A percentile compares a stretch with the other conserved stretches of the same genome.
Evolutionary conservation across 495 filamentous ascomycete genomes (phyloP).

Genomic region (Polyplosphaeria fusca): DNA sequence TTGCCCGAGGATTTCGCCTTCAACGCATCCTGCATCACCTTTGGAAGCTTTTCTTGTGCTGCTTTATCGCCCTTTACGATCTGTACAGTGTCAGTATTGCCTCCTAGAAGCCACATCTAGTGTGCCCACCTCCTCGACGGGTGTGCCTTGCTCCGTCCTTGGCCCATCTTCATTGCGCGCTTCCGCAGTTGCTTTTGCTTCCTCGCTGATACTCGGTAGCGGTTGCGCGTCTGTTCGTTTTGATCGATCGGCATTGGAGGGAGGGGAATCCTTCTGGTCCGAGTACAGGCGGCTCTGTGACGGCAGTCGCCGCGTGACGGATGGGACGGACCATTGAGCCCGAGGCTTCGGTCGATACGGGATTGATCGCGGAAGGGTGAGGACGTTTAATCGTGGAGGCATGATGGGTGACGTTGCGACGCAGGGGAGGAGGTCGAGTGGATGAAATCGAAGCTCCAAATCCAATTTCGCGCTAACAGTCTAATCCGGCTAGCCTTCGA

Average conservation of each 20-base stretch:
- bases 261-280: slow-evolving; percentile 8
- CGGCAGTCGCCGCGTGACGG: background rate
- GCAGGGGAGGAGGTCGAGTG: background rate
- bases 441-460: background rate
- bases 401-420: slow-evolving; percentile 13
- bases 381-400: slow-evolving; percentile 30
- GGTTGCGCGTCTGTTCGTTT: slow-evolving; percentile 19
- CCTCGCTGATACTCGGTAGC: slow-evolving; percentile 26
- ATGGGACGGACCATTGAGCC: slow-evolving; percentile 10
- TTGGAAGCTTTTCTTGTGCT: slow-evolving; percentile 61
- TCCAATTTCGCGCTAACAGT: background rate
- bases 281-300: slow-evolving; percentile 20
- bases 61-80: slow-evolving; percentile 63
- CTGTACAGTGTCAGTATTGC: slow-evolving; percentile 41
- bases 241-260: slow-evolving; percentile 9
- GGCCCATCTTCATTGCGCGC: slow-evolving; percentile 29
- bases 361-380: slow-evolving; percentile 15
- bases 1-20: slow-evolving; percentile 34
- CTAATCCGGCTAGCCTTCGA: no score
- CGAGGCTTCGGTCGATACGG: slow-evolving; percentile 8
- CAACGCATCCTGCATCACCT: slow-evolving; percentile 62
- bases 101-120: background rate
- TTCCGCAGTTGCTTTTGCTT: slow-evolving; percentile 30
- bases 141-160: slow-evolving; percentile 32
- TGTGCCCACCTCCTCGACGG: slow-evolving; percentile 33